A percentile compares a stretch with the other conserved stretches of the same genome.
Conservation (phyloP, 108 stramenopile species). For the Chaetoceros tenuissimus region DNA sequence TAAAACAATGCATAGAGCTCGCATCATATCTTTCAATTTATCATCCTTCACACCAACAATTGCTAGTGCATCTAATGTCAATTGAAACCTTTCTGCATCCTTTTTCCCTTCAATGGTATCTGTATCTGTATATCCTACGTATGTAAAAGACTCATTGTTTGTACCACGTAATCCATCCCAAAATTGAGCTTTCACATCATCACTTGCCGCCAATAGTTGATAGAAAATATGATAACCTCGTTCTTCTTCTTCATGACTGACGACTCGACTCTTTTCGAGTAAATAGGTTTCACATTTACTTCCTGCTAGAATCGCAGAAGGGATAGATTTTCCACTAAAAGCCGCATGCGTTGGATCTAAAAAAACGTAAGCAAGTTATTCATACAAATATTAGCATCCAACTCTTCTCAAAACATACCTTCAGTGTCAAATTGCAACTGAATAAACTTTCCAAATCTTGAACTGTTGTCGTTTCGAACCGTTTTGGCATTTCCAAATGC, state of each 20-base stretch:
- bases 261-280: slow-evolving; percentile 95
- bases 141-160: slow-evolving; percentile 52
- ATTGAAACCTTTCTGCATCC: slow-evolving; percentile 77
- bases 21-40: slow-evolving; percentile 39
- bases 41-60: slow-evolving; percentile 67
- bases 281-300: slow-evolving; percentile 84
- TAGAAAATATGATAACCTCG: slow-evolving; percentile 99
- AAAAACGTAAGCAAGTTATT: too few species aligned
- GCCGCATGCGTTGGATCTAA: slow-evolving; percentile 25
- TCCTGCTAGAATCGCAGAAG: slow-evolving; percentile 51
- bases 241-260: slow-evolving; percentile 87
- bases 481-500: slow-evolving; percentile 92
- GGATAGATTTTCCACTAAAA: slow-evolving; percentile 25
- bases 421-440: slow-evolving; percentile 75
- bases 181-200: slow-evolving; percentile 46
- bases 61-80: slow-evolving; percentile 61
- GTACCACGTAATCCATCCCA: slow-evolving; percentile 72
- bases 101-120: slow-evolving; percentile 69
- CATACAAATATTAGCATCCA: neutral
- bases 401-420: too few species aligned
- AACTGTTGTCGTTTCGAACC: slow-evolving; percentile 79
- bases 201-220: slow-evolving; percentile 87
- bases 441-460: slow-evolving; percentile 87
- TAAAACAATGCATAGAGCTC: slow-evolving; percentile 72
- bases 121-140: slow-evolving; percentile 45